Conservation (phyloP, 768 basidiomycete species). For the Mycena floridula region DNA sequence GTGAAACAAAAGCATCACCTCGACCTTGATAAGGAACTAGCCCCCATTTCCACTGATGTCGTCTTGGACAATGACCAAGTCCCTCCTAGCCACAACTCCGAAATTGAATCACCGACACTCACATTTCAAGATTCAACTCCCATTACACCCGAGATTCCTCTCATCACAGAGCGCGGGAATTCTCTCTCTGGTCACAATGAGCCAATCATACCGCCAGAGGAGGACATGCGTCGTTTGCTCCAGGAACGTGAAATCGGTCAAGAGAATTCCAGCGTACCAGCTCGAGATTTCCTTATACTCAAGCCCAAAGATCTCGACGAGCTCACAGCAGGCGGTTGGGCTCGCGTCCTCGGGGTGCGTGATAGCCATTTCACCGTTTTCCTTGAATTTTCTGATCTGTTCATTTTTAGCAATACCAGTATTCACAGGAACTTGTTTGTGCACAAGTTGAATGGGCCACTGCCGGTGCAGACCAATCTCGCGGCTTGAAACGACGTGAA, state of each 20-base stretch:
- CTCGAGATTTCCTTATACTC: slow-evolving; percentile 62
- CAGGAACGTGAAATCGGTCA: slow-evolving; percentile 82
- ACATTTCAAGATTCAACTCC: not conserved
- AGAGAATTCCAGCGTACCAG: slow-evolving; percentile 72
- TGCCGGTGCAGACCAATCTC: slow-evolving; percentile 70
- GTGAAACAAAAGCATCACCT: too few relatives aligned
- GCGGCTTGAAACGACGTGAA: slow-evolving; percentile 17
- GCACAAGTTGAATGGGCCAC: slow-evolving; percentile 91
- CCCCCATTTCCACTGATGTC: too few relatives aligned
- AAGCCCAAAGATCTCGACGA: slow-evolving; percentile 66
- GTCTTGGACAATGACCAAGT: too few relatives aligned
- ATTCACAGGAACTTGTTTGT: slow-evolving; percentile 76
- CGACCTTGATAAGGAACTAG: too few relatives aligned
- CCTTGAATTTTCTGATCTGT: slow-evolving; percentile 2
- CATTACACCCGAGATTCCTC: not conserved
- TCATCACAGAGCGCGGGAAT: slow-evolving; percentile 29
- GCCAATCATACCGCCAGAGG: slow-evolving; percentile 66
- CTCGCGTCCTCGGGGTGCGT: slow-evolving; percentile 61
- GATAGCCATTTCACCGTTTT: not conserved
- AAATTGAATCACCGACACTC: slow-evolving; percentile 12
- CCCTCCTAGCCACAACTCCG: slow-evolving; percentile 31
- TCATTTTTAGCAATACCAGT: slow-evolving; percentile 69
- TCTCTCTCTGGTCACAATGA: slow-evolving; percentile 10
- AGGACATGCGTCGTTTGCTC: slow-evolving; percentile 77
- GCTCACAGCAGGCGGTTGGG: slow-evolving; percentile 2